phyloP scores from a whole-genome alignment of 805 yeast genomes.

The Candida sakaeoensis region DNA sequence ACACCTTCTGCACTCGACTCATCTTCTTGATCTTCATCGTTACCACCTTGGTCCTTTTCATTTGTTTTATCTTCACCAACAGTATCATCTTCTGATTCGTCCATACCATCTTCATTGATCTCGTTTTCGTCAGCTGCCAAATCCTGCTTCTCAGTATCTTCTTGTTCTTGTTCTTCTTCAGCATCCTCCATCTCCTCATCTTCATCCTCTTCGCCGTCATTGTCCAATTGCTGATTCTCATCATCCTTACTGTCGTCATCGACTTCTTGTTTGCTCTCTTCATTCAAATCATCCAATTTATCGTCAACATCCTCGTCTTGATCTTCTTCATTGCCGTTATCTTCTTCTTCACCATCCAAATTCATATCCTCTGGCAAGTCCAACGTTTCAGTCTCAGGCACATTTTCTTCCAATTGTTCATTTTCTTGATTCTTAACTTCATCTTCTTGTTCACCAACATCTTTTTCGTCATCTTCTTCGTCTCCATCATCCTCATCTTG shows the following conservation, averaged over 20 bases:
- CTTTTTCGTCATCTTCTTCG: slow-evolving; percentile 59
- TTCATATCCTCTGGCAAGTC: slow-evolving; percentile 92
- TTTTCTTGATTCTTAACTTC: slow-evolving; percentile 66
- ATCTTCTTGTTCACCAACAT: slow-evolving; percentile 80
- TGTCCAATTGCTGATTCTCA: slow-evolving; percentile 27
- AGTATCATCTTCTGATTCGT: slow-evolving; percentile 23
- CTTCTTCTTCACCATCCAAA: slow-evolving; percentile 67
- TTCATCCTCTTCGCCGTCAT: slow-evolving; percentile 27
- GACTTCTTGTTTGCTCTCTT: slow-evolving; percentile 7
- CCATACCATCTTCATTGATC: slow-evolving; percentile 26
- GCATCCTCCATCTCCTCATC: slow-evolving; percentile 23
- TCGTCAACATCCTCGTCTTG: slow-evolving; percentile 22
- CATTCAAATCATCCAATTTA: slow-evolving; percentile 19
- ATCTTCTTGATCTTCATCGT: slow-evolving; percentile 25
- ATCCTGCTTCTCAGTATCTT: slow-evolving; percentile 14
- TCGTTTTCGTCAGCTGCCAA: slow-evolving; percentile 39
- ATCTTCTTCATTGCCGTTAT: slow-evolving; percentile 46
- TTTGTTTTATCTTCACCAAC: slow-evolving; percentile 26
- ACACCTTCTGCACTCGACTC: slow-evolving; percentile 48
- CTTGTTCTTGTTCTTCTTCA: slow-evolving; percentile 21
- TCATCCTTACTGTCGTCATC: slow-evolving; percentile 29
- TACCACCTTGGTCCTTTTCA: slow-evolving; percentile 40
- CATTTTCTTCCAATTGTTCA: slow-evolving; percentile 66
- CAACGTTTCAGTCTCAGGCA: slow-evolving; percentile 80
- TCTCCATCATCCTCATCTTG: slow-evolving; percentile 44